Base-by-base conservation (phyloP, 805 yeast species). In the Kluyveromyces lactis region DNA sequence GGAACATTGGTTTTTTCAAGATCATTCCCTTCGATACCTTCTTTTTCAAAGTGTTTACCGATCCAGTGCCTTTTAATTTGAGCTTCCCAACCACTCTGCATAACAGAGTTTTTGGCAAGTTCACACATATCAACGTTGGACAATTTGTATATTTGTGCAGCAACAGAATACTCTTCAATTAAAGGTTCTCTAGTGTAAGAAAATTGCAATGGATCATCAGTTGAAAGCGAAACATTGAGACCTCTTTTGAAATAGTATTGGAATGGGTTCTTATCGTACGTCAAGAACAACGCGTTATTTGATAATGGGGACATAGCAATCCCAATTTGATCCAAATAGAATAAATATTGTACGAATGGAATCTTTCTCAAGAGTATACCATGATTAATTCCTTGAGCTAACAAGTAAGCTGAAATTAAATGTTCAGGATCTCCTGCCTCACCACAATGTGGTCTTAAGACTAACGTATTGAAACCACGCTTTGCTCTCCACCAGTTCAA, bases 371-470 rank as follows among this genome's bases (percentile, higher is more conserved):
- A 69, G 44, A 90, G 62, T 40, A 92, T 94, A 42, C 99, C 99
- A 60, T 92, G 99, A 10, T 95, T 85, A 44, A 92, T 92, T 38
- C 95, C 86, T 55, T 90, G 94, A 1, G 97, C 79, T 1, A 92
- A 77, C 53, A 92, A 64, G 53, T 83, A 92, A 1, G 98, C 89
- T 37, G 89, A 74, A 33, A 89, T 85, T 55, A 94, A 70, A 67
- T 92, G 98, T 55, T 92, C 97, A 1, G 97, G 97, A 56, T 92
- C 98, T 44, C 99, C 99, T n/a, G 98, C 99, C 63, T 92, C 99
- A 47, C 99, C 99, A 51, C 95, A 86, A 62, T 92, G 99, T 3
- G 99, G 99, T 53, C 98, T 75, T 52, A 92, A 67, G n/a, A 86
- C 94, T 63, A 92, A 81, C 0, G 97, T 89, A 59, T 84, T 89